Evolutionary conservation across 768 basidiomycete genomes (phyloP), one percentile per base, ranked within the genome.

Genomic region (Ramaria sp.): DNA sequence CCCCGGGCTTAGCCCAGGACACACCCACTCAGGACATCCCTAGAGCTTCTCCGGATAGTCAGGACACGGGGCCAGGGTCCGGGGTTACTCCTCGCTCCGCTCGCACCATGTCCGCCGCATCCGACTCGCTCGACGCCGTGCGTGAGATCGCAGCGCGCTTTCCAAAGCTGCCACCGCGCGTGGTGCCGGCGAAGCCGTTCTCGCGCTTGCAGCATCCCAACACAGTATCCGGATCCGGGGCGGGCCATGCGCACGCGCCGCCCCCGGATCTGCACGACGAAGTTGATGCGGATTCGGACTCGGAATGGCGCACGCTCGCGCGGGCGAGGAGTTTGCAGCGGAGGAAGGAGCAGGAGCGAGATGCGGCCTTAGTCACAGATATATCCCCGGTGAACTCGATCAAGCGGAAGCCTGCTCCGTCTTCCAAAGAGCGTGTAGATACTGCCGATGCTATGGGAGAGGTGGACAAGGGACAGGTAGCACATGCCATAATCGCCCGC

Each of bases 61-160:
- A n/a, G n/a, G n/a, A n/a, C n/a, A n/a, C n/a, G n/a, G n/a, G n/a
- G n/a, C n/a, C n/a, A n/a, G n/a, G n/a, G n/a, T n/a, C n/a, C n/a
- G n/a, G n/a, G n/a, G n/a, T n/a, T n/a, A n/a, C n/a, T n/a, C n/a
- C n/a, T n/a, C 31, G 20, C 34, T n/a, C 51, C 34, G 43, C 33
- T 37, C 54, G 69, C 53, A 65, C 60, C 0, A 58, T 46, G 55
- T 61, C 60, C 30, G 59, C 39, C n/a, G 68, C 68, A 31, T 72
- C 74, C 2, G 77, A 79, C 57, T 73, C 71, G 22, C 59, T 78
- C 24, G 71, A 33, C 61, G 69, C 73, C 19, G 73, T 83, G 34
- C 75, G 74, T 19, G 78, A 79, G 37, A 69, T 83, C 53, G 73
- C 80, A 5, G 60, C 66, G 39, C 77, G 76, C 65, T 85, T 84